Percentiles rank a stretch among this genome's conserved stretches.
These are phyloP conservation scores for Rhodotorula sp. DNA, from an alignment of 1,284 basidiomycete genomes.

Conservation along the genomic window DNA sequence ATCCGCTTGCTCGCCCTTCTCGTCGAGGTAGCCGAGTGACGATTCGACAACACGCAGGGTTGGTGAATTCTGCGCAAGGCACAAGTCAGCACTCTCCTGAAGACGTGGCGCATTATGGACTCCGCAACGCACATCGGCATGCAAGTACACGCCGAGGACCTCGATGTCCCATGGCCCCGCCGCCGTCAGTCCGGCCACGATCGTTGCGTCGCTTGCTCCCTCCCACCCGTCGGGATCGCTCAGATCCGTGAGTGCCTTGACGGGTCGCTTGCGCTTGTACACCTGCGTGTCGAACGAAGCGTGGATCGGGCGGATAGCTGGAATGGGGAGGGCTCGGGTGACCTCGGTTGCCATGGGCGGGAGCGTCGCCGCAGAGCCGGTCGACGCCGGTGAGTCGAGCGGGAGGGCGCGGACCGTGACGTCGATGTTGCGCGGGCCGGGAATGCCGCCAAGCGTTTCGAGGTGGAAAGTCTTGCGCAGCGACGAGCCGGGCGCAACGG, in stretches of 20 bases:
- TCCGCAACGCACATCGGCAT: constrained; percentile 53
- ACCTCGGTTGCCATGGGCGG: constrained; percentile 55
- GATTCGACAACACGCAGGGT: constrained; percentile 9
- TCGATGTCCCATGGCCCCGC: constrained; percentile 47
- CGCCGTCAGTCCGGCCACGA: constrained; percentile 60
- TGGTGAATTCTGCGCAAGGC: constrained; percentile 1
- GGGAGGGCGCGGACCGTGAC: constrained; percentile 66
- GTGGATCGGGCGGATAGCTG: constrained; percentile 61
- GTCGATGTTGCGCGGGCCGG: constrained; percentile 69
- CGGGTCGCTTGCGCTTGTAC: constrained; percentile 51
- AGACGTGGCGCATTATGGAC: neutral
- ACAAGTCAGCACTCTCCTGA: neutral
- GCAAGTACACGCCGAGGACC: constrained; percentile 53
- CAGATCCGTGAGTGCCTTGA: constrained; percentile 60
- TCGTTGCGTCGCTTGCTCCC: constrained; percentile 61
- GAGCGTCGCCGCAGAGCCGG: neutral
- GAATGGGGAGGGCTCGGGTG: constrained; percentile 64
- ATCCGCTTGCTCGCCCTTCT: neutral
- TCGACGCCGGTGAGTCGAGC: constrained; percentile 42
- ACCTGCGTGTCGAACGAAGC: constrained; percentile 60
- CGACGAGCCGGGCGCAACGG: constrained; percentile 60
- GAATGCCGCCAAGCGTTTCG: constrained; percentile 58
- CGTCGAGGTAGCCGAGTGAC: constrained; percentile 6
- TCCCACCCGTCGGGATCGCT: constrained; percentile 60
- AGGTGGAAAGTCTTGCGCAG: constrained; percentile 64